A percentile compares a stretch with the other conserved stretches of the same genome.
phyloP scores from a whole-genome alignment of 306 rosid species.

The Pyrus communis region DNA sequence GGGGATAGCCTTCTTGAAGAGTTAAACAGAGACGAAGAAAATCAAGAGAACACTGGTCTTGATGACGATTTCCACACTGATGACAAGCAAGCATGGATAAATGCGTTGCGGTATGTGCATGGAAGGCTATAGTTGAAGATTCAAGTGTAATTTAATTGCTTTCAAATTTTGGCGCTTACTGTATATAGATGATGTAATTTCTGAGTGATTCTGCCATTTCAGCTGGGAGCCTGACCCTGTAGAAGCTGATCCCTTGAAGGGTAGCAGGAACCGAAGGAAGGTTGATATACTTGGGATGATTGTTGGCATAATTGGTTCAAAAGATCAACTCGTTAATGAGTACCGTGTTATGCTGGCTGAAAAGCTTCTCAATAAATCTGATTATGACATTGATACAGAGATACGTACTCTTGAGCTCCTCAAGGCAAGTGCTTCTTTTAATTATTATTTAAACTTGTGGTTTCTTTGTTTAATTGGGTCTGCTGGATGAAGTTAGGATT shows the following conservation, averaged over 20 bases:
- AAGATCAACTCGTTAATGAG: conserved; percentile 91
- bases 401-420: conserved; percentile 94
- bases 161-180: not conserved
- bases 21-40: conserved; percentile 86
- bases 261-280: conserved; percentile 80
- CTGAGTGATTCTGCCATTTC: conserved; percentile 24
- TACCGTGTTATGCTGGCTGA: conserved; percentile 99
- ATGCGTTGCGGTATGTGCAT: conserved; percentile 52
- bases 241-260: conserved; percentile 91
- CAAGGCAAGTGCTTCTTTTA: conserved; percentile 41
- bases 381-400: conserved; percentile 91
- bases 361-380: conserved; percentile 89
- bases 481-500: not conserved
- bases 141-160: not conserved
- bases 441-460: not conserved
- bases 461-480: conserved; percentile 2
- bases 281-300: conserved; percentile 98
- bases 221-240: conserved; percentile 99
- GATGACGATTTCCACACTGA: conserved; percentile 86
- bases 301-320: conserved; percentile 89
- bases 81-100: conserved; percentile 93
- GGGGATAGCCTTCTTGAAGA: conserved; percentile 99
- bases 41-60: conserved; percentile 62
- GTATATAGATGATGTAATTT: conserved; percentile 12
- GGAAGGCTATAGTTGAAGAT: not conserved